Conservation (phyloP, 2,329 filamentous ascomycete genomes). For the Spiromastix sp. region DNA sequence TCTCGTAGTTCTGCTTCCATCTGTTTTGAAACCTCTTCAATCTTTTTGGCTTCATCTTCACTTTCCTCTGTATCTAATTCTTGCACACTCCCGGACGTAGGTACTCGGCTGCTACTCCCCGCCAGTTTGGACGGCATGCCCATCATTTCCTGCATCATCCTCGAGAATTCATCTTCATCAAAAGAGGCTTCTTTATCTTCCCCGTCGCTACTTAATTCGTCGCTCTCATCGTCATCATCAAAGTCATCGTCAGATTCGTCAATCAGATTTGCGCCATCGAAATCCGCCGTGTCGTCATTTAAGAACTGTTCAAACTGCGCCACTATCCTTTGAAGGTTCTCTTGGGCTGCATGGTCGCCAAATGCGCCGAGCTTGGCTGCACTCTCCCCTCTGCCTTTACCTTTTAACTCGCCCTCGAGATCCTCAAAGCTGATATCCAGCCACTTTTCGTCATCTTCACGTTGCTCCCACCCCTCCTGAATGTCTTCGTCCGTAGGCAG, state of each 20-base stretch:
- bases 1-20: conserved; percentile 39
- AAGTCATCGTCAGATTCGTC: conserved; percentile 59
- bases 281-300: conserved; percentile 70
- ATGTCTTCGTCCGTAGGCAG: conserved; percentile 71
- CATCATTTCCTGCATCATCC: conserved; percentile 90
- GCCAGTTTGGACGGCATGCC: conserved; percentile 44
- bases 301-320: conserved; percentile 87
- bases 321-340: conserved; percentile 77
- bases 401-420: conserved; percentile 68
- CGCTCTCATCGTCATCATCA: conserved; percentile 40
- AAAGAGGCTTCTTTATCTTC: conserved; percentile 71
- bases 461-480: conserved; percentile 49
- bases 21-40: conserved; percentile 32
- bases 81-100: conserved; percentile 26
- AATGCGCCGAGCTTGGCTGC: conserved; percentile 24
- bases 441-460: conserved; percentile 82
- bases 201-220: conserved; percentile 48
- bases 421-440: conserved; percentile 84
- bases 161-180: conserved; percentile 73
- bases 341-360: conserved; percentile 35
- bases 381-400: conserved; percentile 24
- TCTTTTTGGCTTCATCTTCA: conserved; percentile 42
- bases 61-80: conserved; percentile 39
- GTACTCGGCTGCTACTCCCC: conserved; percentile 1
- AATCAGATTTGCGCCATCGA: conserved; percentile 63